phyloP scores from a whole-genome alignment of 345 rosid genomes.

The Mallotus nudiflorus region DNA sequence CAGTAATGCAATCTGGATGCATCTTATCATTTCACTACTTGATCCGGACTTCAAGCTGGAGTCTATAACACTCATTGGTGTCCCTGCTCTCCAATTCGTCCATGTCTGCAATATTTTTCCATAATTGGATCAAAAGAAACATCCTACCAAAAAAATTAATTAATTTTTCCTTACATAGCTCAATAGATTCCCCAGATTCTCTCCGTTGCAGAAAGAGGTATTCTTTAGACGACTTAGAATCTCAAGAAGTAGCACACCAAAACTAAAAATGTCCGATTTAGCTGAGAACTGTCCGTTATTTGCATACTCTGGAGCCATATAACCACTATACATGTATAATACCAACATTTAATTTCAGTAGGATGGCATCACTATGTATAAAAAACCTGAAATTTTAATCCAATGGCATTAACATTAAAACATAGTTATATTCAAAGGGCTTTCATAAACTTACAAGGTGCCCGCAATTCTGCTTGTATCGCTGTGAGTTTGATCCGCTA shows the following conservation, averaged over 20 bases:
- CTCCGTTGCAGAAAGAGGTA: neutral
- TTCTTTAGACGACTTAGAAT: constrained; percentile 24
- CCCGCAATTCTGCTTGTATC: constrained; percentile 39
- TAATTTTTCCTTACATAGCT: constrained; percentile 18
- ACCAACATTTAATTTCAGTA: neutral
- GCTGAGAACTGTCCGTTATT: constrained; percentile 1
- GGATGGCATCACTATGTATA: neutral
- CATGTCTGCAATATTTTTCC: constrained; percentile 19
- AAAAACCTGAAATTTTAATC: too few species aligned
- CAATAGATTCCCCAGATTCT: constrained; percentile 5
- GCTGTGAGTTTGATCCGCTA: constrained; percentile 39
- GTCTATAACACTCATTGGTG: constrained; percentile 13
- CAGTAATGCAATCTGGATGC: neutral
- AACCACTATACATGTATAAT: constrained; percentile 15
- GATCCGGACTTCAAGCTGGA: constrained; percentile 6
- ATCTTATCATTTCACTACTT: constrained; percentile 6
- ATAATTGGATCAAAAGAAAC: neutral
- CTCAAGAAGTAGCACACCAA: constrained; percentile 30
- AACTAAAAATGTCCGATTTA: constrained; percentile 19
- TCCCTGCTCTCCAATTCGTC: constrained; percentile 29
- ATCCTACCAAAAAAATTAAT: neutral
- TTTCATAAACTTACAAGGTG: constrained; percentile 21
- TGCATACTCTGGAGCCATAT: constrained; percentile 31
- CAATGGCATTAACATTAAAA: too few species aligned
- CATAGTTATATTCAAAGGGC: too few species aligned